phyloP scores from a whole-genome alignment of 768 basidiomycete species.

The Tylopilus rubrobrunneus region DNA sequence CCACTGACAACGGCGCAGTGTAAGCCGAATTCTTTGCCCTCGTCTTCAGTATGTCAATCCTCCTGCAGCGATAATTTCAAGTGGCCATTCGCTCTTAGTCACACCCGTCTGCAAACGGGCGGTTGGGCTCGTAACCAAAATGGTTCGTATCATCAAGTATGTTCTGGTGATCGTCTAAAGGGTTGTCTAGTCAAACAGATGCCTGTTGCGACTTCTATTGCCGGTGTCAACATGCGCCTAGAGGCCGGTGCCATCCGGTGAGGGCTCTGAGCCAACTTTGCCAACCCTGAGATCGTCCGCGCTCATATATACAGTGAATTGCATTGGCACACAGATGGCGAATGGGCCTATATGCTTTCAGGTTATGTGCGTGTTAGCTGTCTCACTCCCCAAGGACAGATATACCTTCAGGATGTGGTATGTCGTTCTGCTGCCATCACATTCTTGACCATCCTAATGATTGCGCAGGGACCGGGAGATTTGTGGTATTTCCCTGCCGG shows the following conservation, averaged over 20 bases:
- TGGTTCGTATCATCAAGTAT: conserved; percentile 22
- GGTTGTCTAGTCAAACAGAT: conserved; percentile 29
- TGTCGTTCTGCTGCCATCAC: too few relatives aligned
- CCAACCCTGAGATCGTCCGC: too few relatives aligned
- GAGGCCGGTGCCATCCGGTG: not conserved
- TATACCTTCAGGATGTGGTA: too few relatives aligned
- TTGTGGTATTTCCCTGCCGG: conserved; percentile 61
- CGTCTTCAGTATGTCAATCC: not conserved
- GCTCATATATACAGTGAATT: too few relatives aligned
- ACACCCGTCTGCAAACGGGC: conserved; percentile 30
- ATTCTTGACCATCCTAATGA: too few relatives aligned
- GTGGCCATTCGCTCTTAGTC: conserved; percentile 46
- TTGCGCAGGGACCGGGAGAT: conserved; percentile 28
- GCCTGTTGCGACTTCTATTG: conserved; percentile 33
- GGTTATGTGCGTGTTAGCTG: too few relatives aligned
- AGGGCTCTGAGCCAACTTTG: conserved; percentile 30
- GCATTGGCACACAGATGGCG: too few relatives aligned
- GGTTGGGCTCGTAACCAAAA: conserved; percentile 63
- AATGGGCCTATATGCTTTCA: too few relatives aligned
- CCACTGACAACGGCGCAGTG: conserved; percentile 39
- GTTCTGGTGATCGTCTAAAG: too few relatives aligned
- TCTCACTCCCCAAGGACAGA: too few relatives aligned
- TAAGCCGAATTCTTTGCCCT: conserved; percentile 11
- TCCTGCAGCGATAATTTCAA: conserved; percentile 41
- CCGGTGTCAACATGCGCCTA: not conserved